Evolutionary conservation across 2,329 filamentous ascomycete genomes (phyloP), one percentile per base, ranked within the genome.

Genomic region (Colletotrichum sp.): DNA sequence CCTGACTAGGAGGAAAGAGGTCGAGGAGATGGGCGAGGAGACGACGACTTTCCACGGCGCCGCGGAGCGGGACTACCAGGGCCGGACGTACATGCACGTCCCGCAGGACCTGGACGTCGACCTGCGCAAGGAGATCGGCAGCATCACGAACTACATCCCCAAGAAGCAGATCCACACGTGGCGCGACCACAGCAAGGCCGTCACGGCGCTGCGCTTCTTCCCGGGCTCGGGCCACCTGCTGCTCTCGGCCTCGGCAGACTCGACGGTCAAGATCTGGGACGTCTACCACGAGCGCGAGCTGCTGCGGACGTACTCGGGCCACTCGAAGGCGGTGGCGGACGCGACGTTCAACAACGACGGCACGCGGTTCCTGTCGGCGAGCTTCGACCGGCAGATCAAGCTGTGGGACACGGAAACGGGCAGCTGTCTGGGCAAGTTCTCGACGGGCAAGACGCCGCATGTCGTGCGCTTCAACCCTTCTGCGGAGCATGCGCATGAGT

Each of bases 361-460:
- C 68, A 94, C 92, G 13, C 94, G 94, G 70, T 99, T 99, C 88
- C 86, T 99, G 30, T 96, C 96, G 4, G 94, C 95, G 2, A 97
- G 95, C 18, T 99, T 97, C 84, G 97, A 99, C 84, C 94, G 96
- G 70, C 94, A 95, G 87, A 98, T 98, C 88, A 98, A 98, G 86
- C 90, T 99, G 34, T 99, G 97, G 97, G 97, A 99, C 81, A 98
- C 96, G 1, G 97, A 99, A 85, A 98, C 95, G 27, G 97, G 97
- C 61, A 90, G 93, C 79, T 98, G 96, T 82, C 87, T 98, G 78
- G 93, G 92, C 80, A 95, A 95, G 74, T 99, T 98, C 88, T 95
- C 94, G 22, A 98, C 95, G 1, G 96, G 96, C 82, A 98, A 97
- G 87, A 98, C 96, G 16, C 96, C 97, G 7, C 97, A 99, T 82